These are phyloP conservation scores for Metschnikowia dekortorum DNA, from an alignment of 805 yeast species.

Conservation along the genomic window DNA sequence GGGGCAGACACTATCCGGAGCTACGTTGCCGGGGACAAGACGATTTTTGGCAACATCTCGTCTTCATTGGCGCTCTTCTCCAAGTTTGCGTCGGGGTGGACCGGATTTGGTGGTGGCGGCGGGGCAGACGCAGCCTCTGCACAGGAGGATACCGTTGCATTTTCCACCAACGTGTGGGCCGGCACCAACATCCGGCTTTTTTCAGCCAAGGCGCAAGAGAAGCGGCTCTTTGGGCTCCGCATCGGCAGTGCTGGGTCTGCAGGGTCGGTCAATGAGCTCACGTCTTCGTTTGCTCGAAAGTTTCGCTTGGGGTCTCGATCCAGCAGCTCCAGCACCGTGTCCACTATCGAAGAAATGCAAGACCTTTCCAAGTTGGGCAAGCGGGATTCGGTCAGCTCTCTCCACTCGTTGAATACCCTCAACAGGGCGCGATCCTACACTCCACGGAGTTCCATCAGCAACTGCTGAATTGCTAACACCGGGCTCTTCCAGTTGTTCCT, in stretches of 20 bases:
- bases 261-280: conserved; percentile 33
- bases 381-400: conserved; percentile 32
- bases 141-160: conserved; percentile 23
- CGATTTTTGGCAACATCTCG: conserved; percentile 38
- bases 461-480: background rate
- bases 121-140: conserved; percentile 5
- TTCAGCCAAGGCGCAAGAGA: conserved; percentile 29
- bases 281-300: conserved; percentile 46
- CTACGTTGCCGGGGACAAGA: conserved; percentile 21
- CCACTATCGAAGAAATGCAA: conserved; percentile 27
- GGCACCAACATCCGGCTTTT: conserved; percentile 49
- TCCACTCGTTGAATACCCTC: conserved; percentile 38
- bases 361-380: conserved; percentile 15
- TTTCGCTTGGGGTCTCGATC: conserved; percentile 31
- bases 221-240: conserved; percentile 17
- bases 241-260: conserved; percentile 9
- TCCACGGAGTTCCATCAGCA: conserved; percentile 33
- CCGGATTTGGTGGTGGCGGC: conserved; percentile 20
- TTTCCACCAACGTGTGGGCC: conserved; percentile 49
- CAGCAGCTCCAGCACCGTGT: conserved; percentile 21
- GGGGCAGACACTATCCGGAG: conserved; percentile 11
- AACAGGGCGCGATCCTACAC: conserved; percentile 32
- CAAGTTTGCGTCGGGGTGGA: conserved; percentile 37
- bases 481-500: no score
- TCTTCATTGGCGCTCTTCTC: conserved; percentile 34